Conservation (phyloP, 2,329 filamentous ascomycete genomes). For the Hortaea werneckii region DNA sequence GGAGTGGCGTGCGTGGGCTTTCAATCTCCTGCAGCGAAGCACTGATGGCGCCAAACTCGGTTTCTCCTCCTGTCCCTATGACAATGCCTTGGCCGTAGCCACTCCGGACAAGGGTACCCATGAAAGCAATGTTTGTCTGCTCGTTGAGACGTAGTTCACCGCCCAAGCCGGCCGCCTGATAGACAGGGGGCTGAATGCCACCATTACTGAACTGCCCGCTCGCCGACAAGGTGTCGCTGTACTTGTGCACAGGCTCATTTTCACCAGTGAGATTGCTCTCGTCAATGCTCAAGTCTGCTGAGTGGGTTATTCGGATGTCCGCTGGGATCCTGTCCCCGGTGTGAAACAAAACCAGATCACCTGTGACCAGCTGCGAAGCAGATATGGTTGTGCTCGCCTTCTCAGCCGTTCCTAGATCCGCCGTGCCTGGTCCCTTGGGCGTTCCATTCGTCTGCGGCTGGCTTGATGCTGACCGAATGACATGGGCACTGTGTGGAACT, state of each 20-base stretch:
- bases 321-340: slow-evolving; percentile 95
- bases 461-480: slow-evolving; percentile 54
- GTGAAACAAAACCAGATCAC: slow-evolving; percentile 86
- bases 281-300: slow-evolving; percentile 84
- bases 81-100: slow-evolving; percentile 93
- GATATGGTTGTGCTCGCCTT: slow-evolving; percentile 73
- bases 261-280: slow-evolving; percentile 95
- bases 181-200: slow-evolving; percentile 3
- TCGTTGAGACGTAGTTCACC: slow-evolving; percentile 61
- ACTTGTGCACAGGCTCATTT: slow-evolving; percentile 82
- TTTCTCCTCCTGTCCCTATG: slow-evolving; percentile 88
- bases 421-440: slow-evolving; percentile 44
- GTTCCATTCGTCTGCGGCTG: slow-evolving; percentile 30
- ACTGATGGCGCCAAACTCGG: slow-evolving; percentile 93
- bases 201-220: slow-evolving; percentile 13
- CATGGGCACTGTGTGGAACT: slow-evolving; percentile 88
- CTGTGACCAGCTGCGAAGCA: slow-evolving; percentile 77
- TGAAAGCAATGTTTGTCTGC: slow-evolving; percentile 88
- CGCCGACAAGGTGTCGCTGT: slow-evolving; percentile 48
- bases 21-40: slow-evolving; percentile 90
- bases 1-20: slow-evolving; percentile 84
- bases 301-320: slow-evolving; percentile 86
- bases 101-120: slow-evolving; percentile 92
- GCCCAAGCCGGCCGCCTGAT: slow-evolving; percentile 23
- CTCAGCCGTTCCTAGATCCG: slow-evolving; percentile 53